These are phyloP conservation scores for Hansfordia pulvinata DNA, from an alignment of 2,329 filamentous ascomycete species.

Conservation along the genomic window DNA sequence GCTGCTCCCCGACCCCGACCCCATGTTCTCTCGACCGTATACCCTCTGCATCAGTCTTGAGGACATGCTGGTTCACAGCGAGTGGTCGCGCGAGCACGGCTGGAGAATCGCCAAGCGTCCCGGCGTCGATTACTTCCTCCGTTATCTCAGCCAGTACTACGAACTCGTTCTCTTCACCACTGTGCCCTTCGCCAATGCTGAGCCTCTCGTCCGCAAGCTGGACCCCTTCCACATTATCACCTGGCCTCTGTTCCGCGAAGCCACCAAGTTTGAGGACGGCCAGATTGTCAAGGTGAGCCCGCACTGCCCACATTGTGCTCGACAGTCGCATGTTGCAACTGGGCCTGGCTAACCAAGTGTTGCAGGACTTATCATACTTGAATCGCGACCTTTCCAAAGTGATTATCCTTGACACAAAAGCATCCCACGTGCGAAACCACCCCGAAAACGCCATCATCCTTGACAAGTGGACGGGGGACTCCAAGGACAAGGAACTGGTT, in stretches of 20 bases:
- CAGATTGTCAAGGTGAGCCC: slow-evolving; percentile 79
- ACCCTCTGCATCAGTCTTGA: slow-evolving; percentile 88
- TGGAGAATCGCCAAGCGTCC: slow-evolving; percentile 94
- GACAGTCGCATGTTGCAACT: too few relatives aligned
- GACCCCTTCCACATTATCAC: slow-evolving; percentile 92
- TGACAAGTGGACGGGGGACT: slow-evolving; percentile 76
- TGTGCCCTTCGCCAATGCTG: slow-evolving; percentile 70
- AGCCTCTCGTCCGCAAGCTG: slow-evolving; percentile 81
- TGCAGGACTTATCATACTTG: slow-evolving; percentile 85
- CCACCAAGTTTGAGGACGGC: slow-evolving; percentile 92
- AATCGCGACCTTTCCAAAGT: slow-evolving; percentile 94
- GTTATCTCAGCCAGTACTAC: slow-evolving; percentile 95
- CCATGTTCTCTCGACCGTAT: slow-evolving; percentile 71
- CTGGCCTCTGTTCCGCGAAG: slow-evolving; percentile 90
- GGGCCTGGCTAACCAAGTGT: slow-evolving; percentile 11
- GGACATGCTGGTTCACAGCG: slow-evolving; percentile 85
- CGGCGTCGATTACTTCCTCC: slow-evolving; percentile 91
- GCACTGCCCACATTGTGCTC: too few relatives aligned
- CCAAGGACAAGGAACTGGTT: slow-evolving; percentile 75
- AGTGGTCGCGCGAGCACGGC: slow-evolving; percentile 87
- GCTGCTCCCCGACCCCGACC: slow-evolving; percentile 72
- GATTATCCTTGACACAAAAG: slow-evolving; percentile 82
- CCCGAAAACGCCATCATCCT: slow-evolving; percentile 95
- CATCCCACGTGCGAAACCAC: slow-evolving; percentile 70
- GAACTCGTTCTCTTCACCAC: slow-evolving; percentile 93